Percentiles rank a stretch among this genome's conserved stretches.
Evolutionary conservation across 257 asterid genomes (phyloP).

Genomic region (Solanum lycopersicoides): DNA sequence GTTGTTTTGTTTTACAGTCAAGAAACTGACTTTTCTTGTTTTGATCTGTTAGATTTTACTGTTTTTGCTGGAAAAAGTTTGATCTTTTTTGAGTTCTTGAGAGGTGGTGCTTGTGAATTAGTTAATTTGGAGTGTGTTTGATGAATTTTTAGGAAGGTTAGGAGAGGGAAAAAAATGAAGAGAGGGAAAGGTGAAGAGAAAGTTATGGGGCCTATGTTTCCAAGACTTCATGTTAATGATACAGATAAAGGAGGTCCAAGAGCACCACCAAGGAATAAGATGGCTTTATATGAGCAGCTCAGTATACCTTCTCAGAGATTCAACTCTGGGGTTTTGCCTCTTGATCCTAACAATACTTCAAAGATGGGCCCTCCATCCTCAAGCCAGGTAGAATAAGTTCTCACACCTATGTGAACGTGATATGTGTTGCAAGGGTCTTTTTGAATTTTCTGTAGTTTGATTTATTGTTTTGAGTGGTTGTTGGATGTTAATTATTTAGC

Average conservation of each 20-base stretch:
- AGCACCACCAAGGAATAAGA: constrained; percentile 98
- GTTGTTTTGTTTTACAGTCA: background rate
- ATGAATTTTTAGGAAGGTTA: background rate
- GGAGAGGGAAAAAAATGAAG: constrained; percentile 28
- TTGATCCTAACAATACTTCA: constrained; percentile 11
- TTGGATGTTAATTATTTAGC: background rate
- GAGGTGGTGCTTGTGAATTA: background rate
- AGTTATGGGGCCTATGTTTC: constrained; percentile 79
- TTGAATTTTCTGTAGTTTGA: background rate
- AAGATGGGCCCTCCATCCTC: constrained; percentile 22
- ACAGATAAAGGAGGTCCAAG: constrained; percentile 94
- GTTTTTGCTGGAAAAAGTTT: background rate
- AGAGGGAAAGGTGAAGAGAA: constrained; percentile 73
- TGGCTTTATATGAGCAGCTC: constrained; percentile 94
- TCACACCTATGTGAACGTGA: background rate
- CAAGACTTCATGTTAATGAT: constrained; percentile 92
- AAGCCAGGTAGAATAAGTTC: constrained; percentile 30
- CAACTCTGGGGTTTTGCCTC: constrained; percentile 14
- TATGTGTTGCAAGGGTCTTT: background rate
- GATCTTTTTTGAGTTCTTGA: background rate
- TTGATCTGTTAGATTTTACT: background rate
- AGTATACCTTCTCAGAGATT: constrained; percentile 86
- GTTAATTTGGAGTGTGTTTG: background rate
- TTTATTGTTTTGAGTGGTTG: background rate
- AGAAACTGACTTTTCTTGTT: background rate